phyloP scores from a whole-genome alignment of 108 stramenopile species.

The Cyclotella choctawhatcheeana region DNA sequence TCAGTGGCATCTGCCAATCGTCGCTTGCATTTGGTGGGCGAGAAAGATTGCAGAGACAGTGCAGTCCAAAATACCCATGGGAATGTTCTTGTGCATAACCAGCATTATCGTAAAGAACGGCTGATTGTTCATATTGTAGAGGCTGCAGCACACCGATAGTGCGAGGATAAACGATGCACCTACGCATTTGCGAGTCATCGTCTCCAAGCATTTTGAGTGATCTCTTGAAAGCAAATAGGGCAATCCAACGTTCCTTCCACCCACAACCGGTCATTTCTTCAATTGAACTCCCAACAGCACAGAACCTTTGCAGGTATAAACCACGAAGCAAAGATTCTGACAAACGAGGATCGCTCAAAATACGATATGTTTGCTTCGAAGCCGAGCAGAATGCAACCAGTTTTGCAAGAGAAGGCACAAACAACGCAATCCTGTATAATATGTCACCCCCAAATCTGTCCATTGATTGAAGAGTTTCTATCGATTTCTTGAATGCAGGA shows the following conservation, averaged over 20 bases:
- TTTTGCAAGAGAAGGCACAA: not conserved
- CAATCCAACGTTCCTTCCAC: not conserved
- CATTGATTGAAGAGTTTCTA: not conserved
- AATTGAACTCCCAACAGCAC: not conserved
- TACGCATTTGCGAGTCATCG: not conserved
- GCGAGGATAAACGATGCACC: not conserved
- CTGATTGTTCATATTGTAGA: not conserved
- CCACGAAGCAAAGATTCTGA: not conserved
- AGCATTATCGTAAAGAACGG: slow-evolving; percentile 2
- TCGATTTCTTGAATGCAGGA: not conserved
- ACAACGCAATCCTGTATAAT: not conserved
- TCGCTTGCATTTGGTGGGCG: not conserved
- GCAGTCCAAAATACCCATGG: slow-evolving; percentile 6
- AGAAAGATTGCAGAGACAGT: not conserved
- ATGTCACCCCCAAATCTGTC: not conserved
- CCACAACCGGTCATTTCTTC: not conserved
- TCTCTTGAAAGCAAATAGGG: not conserved
- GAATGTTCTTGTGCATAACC: not conserved
- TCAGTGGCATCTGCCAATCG: not conserved
- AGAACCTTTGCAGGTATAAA: not conserved
- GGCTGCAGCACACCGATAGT: not conserved
- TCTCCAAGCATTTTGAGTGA: not conserved
- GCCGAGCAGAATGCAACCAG: not conserved
- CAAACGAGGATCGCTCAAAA: not conserved
- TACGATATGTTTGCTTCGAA: not conserved